Base-by-base conservation (phyloP, 768 basidiomycete species). In the Mycena indigotica region DNA sequence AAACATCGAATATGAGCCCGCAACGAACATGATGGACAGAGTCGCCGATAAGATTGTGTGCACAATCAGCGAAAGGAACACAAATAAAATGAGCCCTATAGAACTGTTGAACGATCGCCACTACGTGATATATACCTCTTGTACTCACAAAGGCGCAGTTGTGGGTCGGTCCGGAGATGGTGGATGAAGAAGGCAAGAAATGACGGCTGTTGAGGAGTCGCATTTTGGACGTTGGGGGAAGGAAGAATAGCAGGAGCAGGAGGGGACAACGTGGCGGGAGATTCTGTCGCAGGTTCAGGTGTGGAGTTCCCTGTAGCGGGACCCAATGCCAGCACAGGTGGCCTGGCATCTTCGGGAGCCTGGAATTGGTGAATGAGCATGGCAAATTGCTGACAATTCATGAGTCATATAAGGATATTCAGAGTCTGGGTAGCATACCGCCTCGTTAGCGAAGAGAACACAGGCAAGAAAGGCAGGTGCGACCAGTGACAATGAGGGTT, bases 371-470 rank as follows among this genome's bases (percentile, higher is more conserved):
- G 84, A 3, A 95, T 84, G 17, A 93, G 76, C 30, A 88, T 83
- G 0, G 87, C 82, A 65, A 93, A 93, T 87, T 94, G 89, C 94
- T 96, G 55, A 25, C n/a, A n/a, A n/a, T n/a, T n/a, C n/a, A n/a
- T n/a, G n/a, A n/a, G n/a, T n/a, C n/a, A n/a, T n/a, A n/a, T n/a
- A n/a, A n/a, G n/a, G n/a, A n/a, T n/a, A n/a, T n/a, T n/a, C n/a
- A n/a, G n/a, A n/a, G n/a, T n/a, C n/a, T n/a, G n/a, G n/a, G n/a
- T n/a, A n/a, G n/a, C 85, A 67, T 66, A 94, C 94, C 35, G 90
- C 87, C 76, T 95, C 89, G 59, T 92, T 86, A 12, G 92, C 77
- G 68, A 95, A 88, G 23, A 93, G 72, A 4, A 91, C 76, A 54
- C 89, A 89, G 12, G 91, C 87, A 24, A 95, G 66, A 66, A 94